Percentiles rank a stretch among this genome's conserved stretches.
phyloP scores from a whole-genome alignment of 345 rosid genomes.

The Salix exigua region DNA sequence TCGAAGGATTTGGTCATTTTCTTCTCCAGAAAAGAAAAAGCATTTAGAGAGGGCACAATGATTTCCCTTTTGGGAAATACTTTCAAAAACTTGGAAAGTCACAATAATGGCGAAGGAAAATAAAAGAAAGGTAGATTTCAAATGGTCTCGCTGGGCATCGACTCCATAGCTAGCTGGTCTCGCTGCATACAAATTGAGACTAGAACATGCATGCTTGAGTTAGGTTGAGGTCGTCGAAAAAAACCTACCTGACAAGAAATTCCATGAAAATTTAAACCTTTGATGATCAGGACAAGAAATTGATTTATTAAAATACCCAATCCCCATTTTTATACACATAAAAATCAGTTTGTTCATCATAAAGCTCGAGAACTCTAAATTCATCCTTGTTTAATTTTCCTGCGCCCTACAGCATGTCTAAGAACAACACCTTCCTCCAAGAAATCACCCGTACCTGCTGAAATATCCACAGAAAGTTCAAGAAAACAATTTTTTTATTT shows the following conservation, averaged over 20 bases:
- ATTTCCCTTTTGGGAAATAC: too few species aligned
- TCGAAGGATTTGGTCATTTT: too few species aligned
- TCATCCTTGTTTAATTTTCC: too few species aligned
- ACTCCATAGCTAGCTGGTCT: neutral
- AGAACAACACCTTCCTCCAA: constrained; percentile 28
- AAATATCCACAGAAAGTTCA: constrained; percentile 5
- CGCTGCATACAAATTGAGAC: neutral
- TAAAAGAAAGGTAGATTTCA: too few species aligned
- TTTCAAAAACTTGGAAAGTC: too few species aligned
- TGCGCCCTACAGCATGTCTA: neutral
- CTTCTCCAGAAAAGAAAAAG: too few species aligned
- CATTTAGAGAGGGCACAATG: too few species aligned
- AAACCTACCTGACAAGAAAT: neutral
- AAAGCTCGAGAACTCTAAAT: too few species aligned
- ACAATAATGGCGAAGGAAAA: too few species aligned
- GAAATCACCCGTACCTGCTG: constrained; percentile 20
- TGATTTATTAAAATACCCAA: neutral
- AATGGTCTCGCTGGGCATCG: too few species aligned
- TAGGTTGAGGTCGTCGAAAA: neutral
- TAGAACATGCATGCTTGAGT: neutral
- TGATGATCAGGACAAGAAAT: neutral
- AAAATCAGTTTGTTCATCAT: neutral
- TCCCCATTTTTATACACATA: neutral
- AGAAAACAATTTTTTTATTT: too few species aligned
- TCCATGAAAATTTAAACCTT: neutral